A percentile compares a stretch with the other conserved stretches of the same genome.
These are phyloP conservation scores for Solanum clarkiae DNA, from an alignment of 257 asterid species.

Conservation along the genomic window DNA sequence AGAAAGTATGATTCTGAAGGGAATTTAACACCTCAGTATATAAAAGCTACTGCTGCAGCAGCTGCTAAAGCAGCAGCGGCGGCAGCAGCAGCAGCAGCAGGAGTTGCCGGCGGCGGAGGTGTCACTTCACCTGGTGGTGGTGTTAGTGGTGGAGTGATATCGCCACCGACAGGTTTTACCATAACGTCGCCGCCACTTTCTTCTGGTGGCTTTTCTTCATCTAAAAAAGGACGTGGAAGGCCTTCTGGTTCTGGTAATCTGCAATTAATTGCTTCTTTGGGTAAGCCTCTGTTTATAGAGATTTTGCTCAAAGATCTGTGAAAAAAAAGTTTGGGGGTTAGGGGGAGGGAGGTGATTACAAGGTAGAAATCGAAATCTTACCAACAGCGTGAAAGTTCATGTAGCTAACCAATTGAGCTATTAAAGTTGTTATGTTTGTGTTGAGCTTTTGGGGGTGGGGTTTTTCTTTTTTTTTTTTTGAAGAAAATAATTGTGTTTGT, in stretches of 20 bases:
- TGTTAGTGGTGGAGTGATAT: not conserved
- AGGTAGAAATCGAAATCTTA: not conserved
- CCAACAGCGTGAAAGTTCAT: too few relatives aligned
- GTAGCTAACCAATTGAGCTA: not conserved
- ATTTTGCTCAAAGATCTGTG: not conserved
- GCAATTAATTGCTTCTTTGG: conserved; percentile 56
- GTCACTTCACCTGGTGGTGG: not conserved
- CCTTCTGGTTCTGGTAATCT: conserved; percentile 27
- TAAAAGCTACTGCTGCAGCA: conserved; percentile 17
- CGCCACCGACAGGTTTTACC: conserved; percentile 42
- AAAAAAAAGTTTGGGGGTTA: too few relatives aligned
- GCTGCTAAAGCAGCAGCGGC: not conserved
- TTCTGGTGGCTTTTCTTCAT: conserved; percentile 20
- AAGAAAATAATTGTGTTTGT: not conserved
- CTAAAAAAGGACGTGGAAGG: conserved; percentile 57
- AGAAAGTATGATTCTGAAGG: conserved; percentile 82
- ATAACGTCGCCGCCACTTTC: conserved; percentile 45
- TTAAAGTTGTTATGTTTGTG: not conserved
- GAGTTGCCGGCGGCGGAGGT: not conserved
- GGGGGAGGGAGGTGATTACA: not conserved
- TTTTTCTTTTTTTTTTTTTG: not conserved
- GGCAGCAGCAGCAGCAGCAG: not conserved
- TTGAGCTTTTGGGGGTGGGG: not conserved
- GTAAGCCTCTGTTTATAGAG: conserved; percentile 14
- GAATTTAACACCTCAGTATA: conserved; percentile 46